These are phyloP conservation scores for Sphaerulina musiva DNA, from an alignment of 2,329 filamentous ascomycete species.

Conservation along the genomic window DNA sequence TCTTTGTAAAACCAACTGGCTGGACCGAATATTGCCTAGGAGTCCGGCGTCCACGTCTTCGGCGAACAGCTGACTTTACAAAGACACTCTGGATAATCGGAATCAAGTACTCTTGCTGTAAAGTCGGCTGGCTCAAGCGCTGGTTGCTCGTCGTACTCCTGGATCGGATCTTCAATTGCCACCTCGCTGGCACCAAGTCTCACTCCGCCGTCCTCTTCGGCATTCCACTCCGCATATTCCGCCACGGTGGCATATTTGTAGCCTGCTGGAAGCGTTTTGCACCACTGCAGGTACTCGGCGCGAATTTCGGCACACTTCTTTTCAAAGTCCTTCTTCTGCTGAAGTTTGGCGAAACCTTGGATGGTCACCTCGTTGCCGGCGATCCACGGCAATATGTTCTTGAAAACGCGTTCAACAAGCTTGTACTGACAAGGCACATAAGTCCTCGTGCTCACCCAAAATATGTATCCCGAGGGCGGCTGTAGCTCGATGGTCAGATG, in stretches of 20 bases:
- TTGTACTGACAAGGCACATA: constrained; percentile 22
- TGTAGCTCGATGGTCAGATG: constrained; percentile 4
- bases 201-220: constrained; percentile 20
- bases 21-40: neutral
- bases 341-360: constrained; percentile 22
- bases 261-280: neutral
- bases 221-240: constrained; percentile 18
- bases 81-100: neutral
- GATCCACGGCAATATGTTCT: constrained; percentile 21
- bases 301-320: constrained; percentile 8
- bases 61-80: neutral
- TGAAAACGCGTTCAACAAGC: constrained; percentile 22
- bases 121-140: neutral
- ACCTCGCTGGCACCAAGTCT: constrained; percentile 7
- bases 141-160: neutral
- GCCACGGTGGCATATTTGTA: constrained; percentile 4
- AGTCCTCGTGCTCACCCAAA: neutral
- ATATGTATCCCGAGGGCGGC: neutral
- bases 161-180: neutral
- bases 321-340: constrained; percentile 24
- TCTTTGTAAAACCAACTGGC: too few relatives aligned
- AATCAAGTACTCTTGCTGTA: too few relatives aligned
- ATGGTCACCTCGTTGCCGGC: constrained; percentile 24
- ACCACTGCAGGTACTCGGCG: constrained; percentile 17
- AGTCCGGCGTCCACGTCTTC: neutral